These are phyloP conservation scores for Chiua sp. DNA, from an alignment of 1,284 basidiomycete genomes.

Conservation along the genomic window DNA sequence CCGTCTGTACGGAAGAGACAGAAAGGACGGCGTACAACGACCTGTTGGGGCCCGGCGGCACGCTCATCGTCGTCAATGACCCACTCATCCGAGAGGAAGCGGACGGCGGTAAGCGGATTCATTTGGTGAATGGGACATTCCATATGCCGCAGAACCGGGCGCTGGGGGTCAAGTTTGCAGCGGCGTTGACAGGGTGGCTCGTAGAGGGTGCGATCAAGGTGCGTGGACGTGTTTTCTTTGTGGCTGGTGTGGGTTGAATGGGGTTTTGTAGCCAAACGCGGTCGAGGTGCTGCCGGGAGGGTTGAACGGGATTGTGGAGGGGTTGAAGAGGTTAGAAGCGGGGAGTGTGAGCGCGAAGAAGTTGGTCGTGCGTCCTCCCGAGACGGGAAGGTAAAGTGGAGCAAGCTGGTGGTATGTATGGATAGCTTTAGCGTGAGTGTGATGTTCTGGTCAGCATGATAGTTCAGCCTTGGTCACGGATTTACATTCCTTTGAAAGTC, in stretches of 20 bases:
- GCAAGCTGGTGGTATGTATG: not conserved
- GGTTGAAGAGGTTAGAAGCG: constrained; percentile 17
- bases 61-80: constrained; percentile 13
- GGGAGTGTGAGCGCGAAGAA: constrained; percentile 24
- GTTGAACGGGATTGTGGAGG: constrained; percentile 11
- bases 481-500: no score
- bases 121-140: constrained; percentile 16
- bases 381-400: constrained; percentile 12
- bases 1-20: constrained; percentile 16
- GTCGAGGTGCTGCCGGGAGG: constrained; percentile 25
- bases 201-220: constrained; percentile 29
- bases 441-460: no score
- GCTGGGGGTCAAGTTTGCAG: constrained; percentile 16
- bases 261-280: constrained; percentile 15
- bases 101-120: not conserved
- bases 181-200: constrained; percentile 21
- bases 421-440: not conserved
- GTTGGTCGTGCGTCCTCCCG: constrained; percentile 22
- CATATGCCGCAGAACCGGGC: constrained; percentile 13
- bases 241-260: not conserved
- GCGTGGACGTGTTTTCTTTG: not conserved
- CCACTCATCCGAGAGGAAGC: not conserved
- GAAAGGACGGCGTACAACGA: constrained; percentile 18
- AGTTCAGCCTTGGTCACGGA: no score
- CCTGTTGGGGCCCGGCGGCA: constrained; percentile 18